Evolutionary conservation across 108 stramenopile species (phyloP), one percentile per base, ranked within the genome.

Genomic region (Pseudonitzschia multiseries): DNA sequence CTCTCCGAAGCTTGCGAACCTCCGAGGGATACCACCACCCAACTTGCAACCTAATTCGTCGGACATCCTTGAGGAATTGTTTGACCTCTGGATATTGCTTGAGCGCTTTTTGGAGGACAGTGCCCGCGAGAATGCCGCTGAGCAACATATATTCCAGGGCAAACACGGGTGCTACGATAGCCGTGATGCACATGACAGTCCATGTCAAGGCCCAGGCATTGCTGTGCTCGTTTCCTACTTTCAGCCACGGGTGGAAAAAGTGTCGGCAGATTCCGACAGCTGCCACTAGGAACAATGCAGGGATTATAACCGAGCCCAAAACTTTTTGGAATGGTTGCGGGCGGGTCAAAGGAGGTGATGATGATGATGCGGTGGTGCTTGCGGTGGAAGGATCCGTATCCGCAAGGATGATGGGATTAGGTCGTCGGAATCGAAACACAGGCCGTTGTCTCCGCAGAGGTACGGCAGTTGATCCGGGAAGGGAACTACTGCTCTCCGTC

Each of bases 1-100:
- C 61, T 33, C 3, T 62, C 20, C 61, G 61, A 29, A 62, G 61
- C 8, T 24, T 17, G n/a, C 61, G 41, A 62, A 62, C 61, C 20
- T 62, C 61, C 32, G 33, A 40, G 20, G 61, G 32, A 40, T 62
- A 62, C 61, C 61, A 62, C 61, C 61, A 62, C 18, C 61, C 61
- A 0, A n/a, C 61, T 8, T 41, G 29, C 36, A 62, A 62, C 13
- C 61, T 33, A 13, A 40, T 62, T n/a, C 61, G 61, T 10, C 61
- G 61, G 32, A 62, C 36, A 21, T 62, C 61, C 32, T 22, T 62
- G 20, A 33, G 18, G 8, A 62, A 62, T 40, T 29, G 6, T 33
- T 62, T 62, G 33, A 62, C 32, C n/a, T 62, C 61, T 5, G 61
- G 61, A 18, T 40, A 40, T 21, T 62, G 26, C 9, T 31, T 28